phyloP scores from a whole-genome alignment of 306 rosid species.

The Cucurbita maxima region DNA sequence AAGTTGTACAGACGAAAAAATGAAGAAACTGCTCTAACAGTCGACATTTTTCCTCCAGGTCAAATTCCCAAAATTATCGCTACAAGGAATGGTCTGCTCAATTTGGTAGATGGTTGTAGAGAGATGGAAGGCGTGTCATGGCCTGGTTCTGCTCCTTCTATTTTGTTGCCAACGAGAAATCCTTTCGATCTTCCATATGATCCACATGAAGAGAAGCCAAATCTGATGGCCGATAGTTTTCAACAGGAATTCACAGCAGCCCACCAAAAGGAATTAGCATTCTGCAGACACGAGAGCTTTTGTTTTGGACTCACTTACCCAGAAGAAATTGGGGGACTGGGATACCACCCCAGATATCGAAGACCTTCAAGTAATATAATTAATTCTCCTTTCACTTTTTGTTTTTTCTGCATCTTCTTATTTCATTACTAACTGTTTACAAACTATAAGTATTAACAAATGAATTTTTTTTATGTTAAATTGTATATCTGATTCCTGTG shows the following conservation, averaged over 20 bases:
- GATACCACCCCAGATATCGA: conserved; percentile 23
- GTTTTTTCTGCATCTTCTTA: background rate
- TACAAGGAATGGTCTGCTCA: conserved; percentile 10
- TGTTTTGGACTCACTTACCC: conserved; percentile 22
- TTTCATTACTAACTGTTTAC: background rate
- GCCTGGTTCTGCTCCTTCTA: conserved; percentile 84
- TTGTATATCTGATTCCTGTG: background rate
- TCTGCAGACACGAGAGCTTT: conserved; percentile 62
- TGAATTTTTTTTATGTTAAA: background rate
- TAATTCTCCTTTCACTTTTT: background rate
- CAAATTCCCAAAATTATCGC: conserved; percentile 35
- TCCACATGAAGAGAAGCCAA: conserved; percentile 50
- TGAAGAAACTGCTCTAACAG: conserved; percentile 21
- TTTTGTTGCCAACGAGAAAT: conserved; percentile 28
- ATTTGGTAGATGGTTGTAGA: conserved; percentile 11
- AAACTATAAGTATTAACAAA: background rate
- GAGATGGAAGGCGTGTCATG: conserved; percentile 22
- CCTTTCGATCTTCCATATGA: conserved; percentile 72
- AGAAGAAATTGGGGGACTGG: conserved; percentile 10
- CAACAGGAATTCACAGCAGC: conserved; percentile 35
- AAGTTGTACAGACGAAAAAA: conserved; percentile 19
- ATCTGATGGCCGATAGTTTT: conserved; percentile 43
- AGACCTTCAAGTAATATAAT: conserved; percentile 25
- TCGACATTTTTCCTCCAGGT: conserved; percentile 8
- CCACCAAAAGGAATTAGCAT: conserved; percentile 29